A percentile compares a stretch with the other conserved stretches of the same genome.
Conservation (phyloP, 768 basidiomycete genomes). For the Botryobasidium botryosum region DNA sequence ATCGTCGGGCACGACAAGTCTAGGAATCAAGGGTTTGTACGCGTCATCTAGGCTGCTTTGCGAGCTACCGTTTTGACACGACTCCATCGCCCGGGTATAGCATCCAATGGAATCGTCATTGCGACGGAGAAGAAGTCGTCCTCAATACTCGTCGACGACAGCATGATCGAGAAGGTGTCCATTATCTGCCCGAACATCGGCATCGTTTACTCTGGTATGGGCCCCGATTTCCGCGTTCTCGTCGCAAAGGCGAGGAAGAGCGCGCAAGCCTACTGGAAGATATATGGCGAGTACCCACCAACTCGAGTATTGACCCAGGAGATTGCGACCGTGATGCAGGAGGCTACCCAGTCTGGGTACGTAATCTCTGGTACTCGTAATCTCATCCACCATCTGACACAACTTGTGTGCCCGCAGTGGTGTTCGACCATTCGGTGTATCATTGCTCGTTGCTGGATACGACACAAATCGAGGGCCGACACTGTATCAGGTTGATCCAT, state of each 20-base stretch:
- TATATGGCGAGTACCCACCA: constrained; percentile 95
- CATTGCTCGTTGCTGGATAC: constrained; percentile 92
- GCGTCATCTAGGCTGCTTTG: constrained; percentile 2
- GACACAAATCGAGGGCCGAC: constrained; percentile 86
- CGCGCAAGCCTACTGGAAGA: constrained; percentile 98
- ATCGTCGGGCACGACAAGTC: constrained; percentile 84
- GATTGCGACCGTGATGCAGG: constrained; percentile 95
- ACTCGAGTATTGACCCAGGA: constrained; percentile 93
- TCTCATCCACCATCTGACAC: too few relatives aligned
- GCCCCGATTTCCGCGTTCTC: constrained; percentile 92
- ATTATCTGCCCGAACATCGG: constrained; percentile 98
- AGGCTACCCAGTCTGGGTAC: constrained; percentile 96
- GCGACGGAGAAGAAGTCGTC: constrained; percentile 99
- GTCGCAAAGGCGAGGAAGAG: constrained; percentile 91
- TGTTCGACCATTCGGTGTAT: constrained; percentile 97
- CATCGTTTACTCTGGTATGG: constrained; percentile 99
- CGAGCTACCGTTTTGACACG: neutral
- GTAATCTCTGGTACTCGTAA: constrained; percentile 22
- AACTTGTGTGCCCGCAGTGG: too few relatives aligned
- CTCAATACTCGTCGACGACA: constrained; percentile 94
- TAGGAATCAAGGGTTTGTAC: constrained; percentile 87
- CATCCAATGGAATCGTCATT: constrained; percentile 97
- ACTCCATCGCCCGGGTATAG: constrained; percentile 25
- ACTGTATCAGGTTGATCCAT: constrained; percentile 98
- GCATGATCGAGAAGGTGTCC: constrained; percentile 94